Evolutionary conservation across 805 yeast genomes (phyloP).

Genomic region (Starmerella roubikii): DNA sequence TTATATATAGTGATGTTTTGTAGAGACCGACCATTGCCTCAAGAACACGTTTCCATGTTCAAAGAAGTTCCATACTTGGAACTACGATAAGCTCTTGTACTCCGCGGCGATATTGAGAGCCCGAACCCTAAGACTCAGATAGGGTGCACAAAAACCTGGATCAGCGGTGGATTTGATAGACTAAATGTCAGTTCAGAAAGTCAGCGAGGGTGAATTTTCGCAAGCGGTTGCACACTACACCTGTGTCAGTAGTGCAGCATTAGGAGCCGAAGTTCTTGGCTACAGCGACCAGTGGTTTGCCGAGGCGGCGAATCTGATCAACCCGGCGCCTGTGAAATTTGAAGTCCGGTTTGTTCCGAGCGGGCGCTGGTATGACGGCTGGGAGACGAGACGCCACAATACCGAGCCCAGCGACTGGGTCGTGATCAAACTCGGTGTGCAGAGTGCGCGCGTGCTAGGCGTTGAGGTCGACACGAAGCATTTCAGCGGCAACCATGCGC

Average conservation of each 20-base stretch:
- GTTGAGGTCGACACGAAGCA: conserved; percentile 87
- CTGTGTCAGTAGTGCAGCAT: conserved; percentile 71
- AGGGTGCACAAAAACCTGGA: no score
- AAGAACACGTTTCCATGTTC: no score
- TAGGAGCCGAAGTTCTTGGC: conserved; percentile 62
- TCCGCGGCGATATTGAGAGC: no score
- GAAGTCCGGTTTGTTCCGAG: conserved; percentile 68
- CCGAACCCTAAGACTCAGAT: no score
- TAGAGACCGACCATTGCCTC: no score
- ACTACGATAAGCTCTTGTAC: no score
- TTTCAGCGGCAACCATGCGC: conserved; percentile 94
- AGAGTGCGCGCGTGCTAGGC: conserved; percentile 64
- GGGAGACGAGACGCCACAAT: conserved; percentile 97
- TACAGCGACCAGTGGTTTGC: conserved; percentile 94
- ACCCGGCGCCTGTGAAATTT: conserved; percentile 66
- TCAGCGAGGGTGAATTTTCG: conserved; percentile 18
- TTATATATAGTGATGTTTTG: no score
- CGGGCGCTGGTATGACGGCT: conserved; percentile 98
- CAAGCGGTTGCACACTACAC: conserved; percentile 18
- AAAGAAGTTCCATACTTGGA: no score
- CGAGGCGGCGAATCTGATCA: conserved; percentile 72
- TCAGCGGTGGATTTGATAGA: no score
- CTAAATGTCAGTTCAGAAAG: conserved; percentile 6
- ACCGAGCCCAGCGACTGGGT: conserved; percentile 79
- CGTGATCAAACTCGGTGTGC: conserved; percentile 66